Evolutionary conservation across 2,329 filamentous ascomycete genomes (phyloP), one percentile per base, ranked within the genome.

Genomic region (Exophiala sp.): DNA sequence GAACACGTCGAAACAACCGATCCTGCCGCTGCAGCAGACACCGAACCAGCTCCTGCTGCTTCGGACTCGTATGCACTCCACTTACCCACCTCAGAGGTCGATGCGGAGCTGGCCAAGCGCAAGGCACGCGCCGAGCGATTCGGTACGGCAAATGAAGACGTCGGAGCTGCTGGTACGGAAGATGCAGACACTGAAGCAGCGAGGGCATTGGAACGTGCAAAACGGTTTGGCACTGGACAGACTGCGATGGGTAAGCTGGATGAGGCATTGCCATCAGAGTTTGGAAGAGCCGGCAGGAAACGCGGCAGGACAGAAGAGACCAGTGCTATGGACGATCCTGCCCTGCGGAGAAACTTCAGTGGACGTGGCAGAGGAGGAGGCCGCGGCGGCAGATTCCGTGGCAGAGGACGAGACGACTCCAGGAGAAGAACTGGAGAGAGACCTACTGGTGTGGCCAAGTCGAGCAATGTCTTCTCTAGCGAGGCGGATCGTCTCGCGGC

Each of bases 121-220:
- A 75, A 75, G 63, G 71, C 72, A 35, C 74, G 75, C 47, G 75
- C 75, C 10, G 74, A 72, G 57, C 75, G 76, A 54, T 78, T 78
- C 58, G 75, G 75, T 14, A 50, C 50, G 18, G 45, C 58, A 2
- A 58, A 56, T 21, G 55, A 45, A 18, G 50, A 54, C 24, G 70
- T 73, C 14, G 62, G 68, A 0, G 64, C 69, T 16, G 47, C 50
- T 36, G 50, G 43, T 9, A 67, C 69, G n/a, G 70, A 73, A 52
- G 71, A 72, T 18, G 61, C 69, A 1, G 65, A 71, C 50, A 66
- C 69, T 11, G 74, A 76, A 48, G 71, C 74, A 10, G 66, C 72
- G 56, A 77, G 75, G 64, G 66, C 71, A 11, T 56, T 76, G 14
- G 69, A 75, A 54, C 70, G 75, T 24, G 74, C 75, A 3, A 75